These are phyloP conservation scores for Parastagonospora avenae DNA, from an alignment of 2,329 filamentous ascomycete genomes.

Conservation along the genomic window DNA sequence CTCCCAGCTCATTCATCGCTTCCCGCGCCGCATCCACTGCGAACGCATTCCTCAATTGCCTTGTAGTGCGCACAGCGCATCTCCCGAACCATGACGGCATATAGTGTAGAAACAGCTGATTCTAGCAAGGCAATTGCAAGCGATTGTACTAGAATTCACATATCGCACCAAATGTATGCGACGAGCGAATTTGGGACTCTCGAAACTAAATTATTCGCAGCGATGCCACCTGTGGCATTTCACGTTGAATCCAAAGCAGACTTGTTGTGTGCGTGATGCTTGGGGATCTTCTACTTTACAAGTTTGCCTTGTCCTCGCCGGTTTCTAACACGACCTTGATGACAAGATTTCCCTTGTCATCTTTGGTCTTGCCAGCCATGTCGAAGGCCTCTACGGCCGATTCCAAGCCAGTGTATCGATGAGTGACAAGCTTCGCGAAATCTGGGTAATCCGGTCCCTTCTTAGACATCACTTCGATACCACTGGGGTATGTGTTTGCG, in stretches of 20 bases:
- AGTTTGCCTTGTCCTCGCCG: conserved; percentile 30
- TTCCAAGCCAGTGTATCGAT: conserved; percentile 69
- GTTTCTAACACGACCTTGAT: conserved; percentile 69
- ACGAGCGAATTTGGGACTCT: background rate
- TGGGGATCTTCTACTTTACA: conserved; percentile 6
- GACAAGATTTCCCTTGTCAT: conserved; percentile 70
- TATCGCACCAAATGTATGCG: background rate
- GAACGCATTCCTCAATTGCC: background rate
- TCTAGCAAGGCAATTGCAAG: background rate
- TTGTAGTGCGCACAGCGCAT: too few relatives aligned
- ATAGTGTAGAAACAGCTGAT: background rate
- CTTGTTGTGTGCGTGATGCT: too few relatives aligned
- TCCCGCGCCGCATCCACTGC: background rate
- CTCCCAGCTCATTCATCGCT: background rate
- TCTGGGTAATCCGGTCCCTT: conserved; percentile 60
- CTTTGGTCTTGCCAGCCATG: conserved; percentile 70
- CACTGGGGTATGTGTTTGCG: conserved; percentile 74
- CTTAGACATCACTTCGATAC: conserved; percentile 64
- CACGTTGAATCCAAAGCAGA: too few relatives aligned
- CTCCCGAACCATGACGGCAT: too few relatives aligned
- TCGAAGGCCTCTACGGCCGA: conserved; percentile 69
- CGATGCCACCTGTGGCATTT: too few relatives aligned
- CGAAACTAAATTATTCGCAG: too few relatives aligned
- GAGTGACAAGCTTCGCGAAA: conserved; percentile 74
- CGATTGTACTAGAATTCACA: background rate